Conservation (phyloP, 1,139 yeast genomes). For the Scheffersomyces cryptocercus region DNA sequence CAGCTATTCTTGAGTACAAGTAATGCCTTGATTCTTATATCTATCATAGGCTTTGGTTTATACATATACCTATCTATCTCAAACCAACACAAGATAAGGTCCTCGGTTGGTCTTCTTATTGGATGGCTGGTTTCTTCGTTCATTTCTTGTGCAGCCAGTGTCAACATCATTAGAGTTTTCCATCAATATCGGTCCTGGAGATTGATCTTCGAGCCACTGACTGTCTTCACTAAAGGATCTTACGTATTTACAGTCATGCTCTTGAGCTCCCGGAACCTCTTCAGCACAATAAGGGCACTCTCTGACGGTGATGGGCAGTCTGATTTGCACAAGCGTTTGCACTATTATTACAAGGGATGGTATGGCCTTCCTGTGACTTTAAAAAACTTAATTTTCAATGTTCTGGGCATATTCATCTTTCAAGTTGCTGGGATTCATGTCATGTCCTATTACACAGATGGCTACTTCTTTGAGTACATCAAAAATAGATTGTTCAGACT, state of each 20-base stretch:
- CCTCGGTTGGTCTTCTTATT: constrained; percentile 58
- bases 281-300: constrained; percentile 27
- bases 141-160: constrained; percentile 56
- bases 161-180: constrained; percentile 27
- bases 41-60: constrained; percentile 15
- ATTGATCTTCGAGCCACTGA: constrained; percentile 32
- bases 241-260: constrained; percentile 28
- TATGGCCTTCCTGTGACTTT: constrained; percentile 21
- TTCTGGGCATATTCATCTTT: constrained; percentile 9
- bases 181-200: constrained; percentile 27
- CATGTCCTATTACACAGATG: constrained; percentile 17
- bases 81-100: constrained; percentile 56
- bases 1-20: constrained; percentile 9
- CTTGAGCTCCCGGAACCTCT: constrained; percentile 32
- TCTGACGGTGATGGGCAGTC: constrained; percentile 15
- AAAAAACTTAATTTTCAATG: constrained; percentile 17
- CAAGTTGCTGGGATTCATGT: constrained; percentile 14
- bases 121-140: constrained; percentile 58
- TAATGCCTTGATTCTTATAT: constrained; percentile 8
- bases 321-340: constrained; percentile 26
- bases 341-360: constrained; percentile 24
- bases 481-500: constrained; percentile 16
- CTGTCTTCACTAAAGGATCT: constrained; percentile 25
- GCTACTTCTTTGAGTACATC: constrained; percentile 19
- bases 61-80: constrained; percentile 48